Evolutionary conservation across 2,329 filamentous ascomycete genomes (phyloP), one percentile per base, ranked within the genome.

Genomic region (Hypoxylon sp.): DNA sequence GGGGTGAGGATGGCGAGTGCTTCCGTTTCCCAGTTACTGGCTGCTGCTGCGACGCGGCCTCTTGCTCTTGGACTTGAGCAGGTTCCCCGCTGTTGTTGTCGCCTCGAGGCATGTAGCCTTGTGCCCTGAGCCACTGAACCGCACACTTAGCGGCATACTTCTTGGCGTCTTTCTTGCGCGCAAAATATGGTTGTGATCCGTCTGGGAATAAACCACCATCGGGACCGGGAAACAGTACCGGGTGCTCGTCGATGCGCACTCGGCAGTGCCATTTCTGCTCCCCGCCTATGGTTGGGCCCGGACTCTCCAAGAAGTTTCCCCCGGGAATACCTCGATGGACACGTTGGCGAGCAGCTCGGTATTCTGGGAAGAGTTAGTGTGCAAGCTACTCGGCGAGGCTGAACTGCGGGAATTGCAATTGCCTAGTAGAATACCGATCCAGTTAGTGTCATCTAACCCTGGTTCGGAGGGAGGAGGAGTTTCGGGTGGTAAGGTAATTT

Each of bases 131-230:
- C 78, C 81, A 86, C 6, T 80, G 75, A 22, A 84, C 71, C 25
- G 85, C 85, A 11, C 80, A 81, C 71, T 82, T 82, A 22, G 86
- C 85, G 0, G 87, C 86, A 69, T 84, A 87, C 67, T 83, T 80
- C 75, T 86, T 88, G 25, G 87, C 86, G 37, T 83, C 83, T 79
- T 86, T 88, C 71, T 88, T 88, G 27, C 74, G 79, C 10, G 75
- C 63, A 58, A 87, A 88, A 0, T 73, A 64, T 0, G 82, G 82
- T 33, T 73, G 64, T 2, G 71, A 64, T 1, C 62, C 72, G 33
- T 76, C 76, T 6, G 68, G 51, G 0, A 73, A 66, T 11, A 77
- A 72, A 25, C 83, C 83, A 20, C 66, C 61, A n/a, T 59, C 59
- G 1, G 78, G 74, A 27, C 79, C 76, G 13, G 72, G 70, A 44